phyloP scores from a whole-genome alignment of 768 basidiomycete species.

The Daedaleopsis sinensis region DNA sequence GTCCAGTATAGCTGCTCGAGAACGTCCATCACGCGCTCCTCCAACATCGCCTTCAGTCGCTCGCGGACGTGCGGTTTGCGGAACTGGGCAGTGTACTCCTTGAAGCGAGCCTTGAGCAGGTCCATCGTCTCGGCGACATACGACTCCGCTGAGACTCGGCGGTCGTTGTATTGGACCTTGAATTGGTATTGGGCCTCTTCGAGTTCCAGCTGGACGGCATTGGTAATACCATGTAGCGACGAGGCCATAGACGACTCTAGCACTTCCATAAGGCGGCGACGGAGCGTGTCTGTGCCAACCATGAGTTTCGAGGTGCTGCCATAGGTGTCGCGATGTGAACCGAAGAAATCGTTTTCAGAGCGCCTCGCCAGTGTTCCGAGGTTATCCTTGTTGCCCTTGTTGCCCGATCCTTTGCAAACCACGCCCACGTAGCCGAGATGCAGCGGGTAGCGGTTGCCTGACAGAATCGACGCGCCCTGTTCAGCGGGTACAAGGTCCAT shows the following conservation, averaged over 20 bases:
- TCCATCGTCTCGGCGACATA: slow-evolving; percentile 99
- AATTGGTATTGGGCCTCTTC: slow-evolving; percentile 99
- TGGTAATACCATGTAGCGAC: slow-evolving; percentile 93
- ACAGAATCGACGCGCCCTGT: slow-evolving; percentile 77
- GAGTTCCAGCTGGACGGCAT: slow-evolving; percentile 95
- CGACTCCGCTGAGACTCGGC: slow-evolving; percentile 90
- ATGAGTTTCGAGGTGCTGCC: slow-evolving; percentile 66
- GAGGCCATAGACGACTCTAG: slow-evolving; percentile 97
- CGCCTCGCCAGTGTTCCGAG: slow-evolving; percentile 52
- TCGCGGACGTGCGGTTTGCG: slow-evolving; percentile 85
- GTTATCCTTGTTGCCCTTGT: slow-evolving; percentile 54
- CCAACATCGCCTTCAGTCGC: slow-evolving; percentile 90
- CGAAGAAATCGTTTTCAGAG: slow-evolving; percentile 72
- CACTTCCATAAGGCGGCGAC: slow-evolving; percentile 93
- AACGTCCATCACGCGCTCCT: slow-evolving; percentile 96
- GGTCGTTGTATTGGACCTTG: slow-evolving; percentile 98
- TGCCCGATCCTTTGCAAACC: slow-evolving; percentile 77
- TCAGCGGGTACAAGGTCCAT: slow-evolving; percentile 95
- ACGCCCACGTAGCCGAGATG: slow-evolving; percentile 98
- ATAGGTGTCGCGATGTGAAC: slow-evolving; percentile 62
- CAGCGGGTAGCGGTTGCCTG: slow-evolving; percentile 93
- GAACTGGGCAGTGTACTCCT: slow-evolving; percentile 83
- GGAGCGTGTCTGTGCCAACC: slow-evolving; percentile 91
- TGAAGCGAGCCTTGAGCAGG: slow-evolving; percentile 86
- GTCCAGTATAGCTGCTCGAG: slow-evolving; percentile 97